These are phyloP conservation scores for Rhodotorula graminis DNA, from an alignment of 768 basidiomycete species.

Conservation along the genomic window DNA sequence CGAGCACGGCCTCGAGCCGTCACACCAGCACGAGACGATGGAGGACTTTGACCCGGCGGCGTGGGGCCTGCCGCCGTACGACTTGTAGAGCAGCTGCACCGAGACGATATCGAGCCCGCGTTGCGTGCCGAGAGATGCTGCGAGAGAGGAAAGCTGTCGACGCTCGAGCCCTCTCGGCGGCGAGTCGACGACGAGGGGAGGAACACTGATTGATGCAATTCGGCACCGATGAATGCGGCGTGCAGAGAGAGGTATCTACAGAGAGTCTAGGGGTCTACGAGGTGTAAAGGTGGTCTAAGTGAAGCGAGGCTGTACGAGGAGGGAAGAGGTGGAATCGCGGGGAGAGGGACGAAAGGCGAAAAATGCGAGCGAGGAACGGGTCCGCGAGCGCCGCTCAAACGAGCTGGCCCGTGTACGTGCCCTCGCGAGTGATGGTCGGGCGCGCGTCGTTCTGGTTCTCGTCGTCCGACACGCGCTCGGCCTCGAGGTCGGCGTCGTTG, in stretches of 20 bases:
- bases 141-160: neutral
- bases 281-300: too few species aligned
- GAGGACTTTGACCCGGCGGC: constrained; percentile 72
- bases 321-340: neutral
- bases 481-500: constrained; percentile 17
- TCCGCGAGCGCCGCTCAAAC: neutral
- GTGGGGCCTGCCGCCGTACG: constrained; percentile 76
- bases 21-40: constrained; percentile 50
- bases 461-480: constrained; percentile 1
- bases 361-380: neutral
- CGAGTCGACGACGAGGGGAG: too few species aligned
- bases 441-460: neutral
- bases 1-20: constrained; percentile 55
- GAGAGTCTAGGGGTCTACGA: too few species aligned
- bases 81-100: neutral
- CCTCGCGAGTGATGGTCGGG: constrained; percentile 5
- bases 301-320: neutral
- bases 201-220: too few species aligned
- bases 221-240: too few species aligned
- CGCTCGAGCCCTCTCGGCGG: too few species aligned
- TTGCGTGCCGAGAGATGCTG: too few species aligned
- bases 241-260: too few species aligned
- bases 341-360: neutral
- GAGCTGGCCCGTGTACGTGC: neutral
- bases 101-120: neutral